These are phyloP conservation scores for Austroboletus niveus DNA, from an alignment of 1,284 basidiomycete genomes.

Conservation along the genomic window DNA sequence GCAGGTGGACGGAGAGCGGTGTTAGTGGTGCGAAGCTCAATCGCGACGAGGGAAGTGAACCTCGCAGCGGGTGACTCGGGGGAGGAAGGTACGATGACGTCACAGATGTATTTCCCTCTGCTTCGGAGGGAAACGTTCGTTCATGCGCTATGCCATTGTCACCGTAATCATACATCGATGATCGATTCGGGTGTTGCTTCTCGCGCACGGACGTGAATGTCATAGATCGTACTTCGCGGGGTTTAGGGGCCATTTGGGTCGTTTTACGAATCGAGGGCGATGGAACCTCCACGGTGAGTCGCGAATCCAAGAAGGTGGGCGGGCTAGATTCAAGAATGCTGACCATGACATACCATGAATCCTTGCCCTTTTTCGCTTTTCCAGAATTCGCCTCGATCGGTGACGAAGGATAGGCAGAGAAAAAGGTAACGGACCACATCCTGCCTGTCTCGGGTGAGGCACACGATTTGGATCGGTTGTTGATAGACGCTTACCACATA, in stretches of 20 bases:
- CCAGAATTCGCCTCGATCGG: neutral
- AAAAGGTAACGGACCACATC: constrained; percentile 31
- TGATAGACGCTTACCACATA: constrained; percentile 36
- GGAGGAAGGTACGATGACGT: neutral
- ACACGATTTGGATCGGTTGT: neutral
- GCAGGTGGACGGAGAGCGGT: constrained; percentile 5
- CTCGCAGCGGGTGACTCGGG: constrained; percentile 1
- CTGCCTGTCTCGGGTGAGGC: constrained; percentile 34
- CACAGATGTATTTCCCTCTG: neutral
- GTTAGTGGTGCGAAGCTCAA: neutral
- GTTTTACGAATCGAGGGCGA: neutral
- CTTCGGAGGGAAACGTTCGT: neutral
- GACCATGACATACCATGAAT: constrained; percentile 56
- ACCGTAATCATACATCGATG: neutral
- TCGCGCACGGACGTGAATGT: neutral
- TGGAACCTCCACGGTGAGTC: constrained; percentile 10
- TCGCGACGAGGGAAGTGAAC: neutral
- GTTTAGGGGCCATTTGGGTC: neutral
- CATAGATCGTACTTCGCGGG: constrained; percentile 7
- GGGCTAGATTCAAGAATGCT: constrained; percentile 33
- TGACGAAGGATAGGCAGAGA: constrained; percentile 14
- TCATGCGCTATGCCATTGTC: neutral
- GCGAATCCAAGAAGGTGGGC: constrained; percentile 22
- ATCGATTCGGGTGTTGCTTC: neutral
- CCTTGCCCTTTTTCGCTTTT: constrained; percentile 18